Base-by-base conservation (phyloP, 179 eudicot genomes). In the Drosera spatulata region DNA sequence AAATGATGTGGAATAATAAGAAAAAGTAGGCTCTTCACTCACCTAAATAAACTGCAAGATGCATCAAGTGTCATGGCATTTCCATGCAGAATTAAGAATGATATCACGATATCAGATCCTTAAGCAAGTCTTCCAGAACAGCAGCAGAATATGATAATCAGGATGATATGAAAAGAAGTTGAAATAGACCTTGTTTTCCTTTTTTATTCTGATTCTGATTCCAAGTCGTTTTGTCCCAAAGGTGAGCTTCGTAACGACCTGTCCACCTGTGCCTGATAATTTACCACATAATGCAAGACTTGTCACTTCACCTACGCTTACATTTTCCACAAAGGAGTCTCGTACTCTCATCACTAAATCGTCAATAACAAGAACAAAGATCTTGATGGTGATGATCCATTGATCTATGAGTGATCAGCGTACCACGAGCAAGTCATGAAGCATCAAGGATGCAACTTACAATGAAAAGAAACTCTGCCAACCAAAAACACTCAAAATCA, bases 191-290 rank as follows among this genome's bases (percentile, higher is more conserved):
- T 93, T 93, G 99, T 71, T 93, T 93, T 47, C 99, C 99, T 74
- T 93, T 93, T 80, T 93, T 93, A 69, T 93, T 93, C 66, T 93
- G 99, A 75, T 90, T 93, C 69, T 85, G 97, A 66, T 93, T 93
- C 99, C 99, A 93, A 56, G 99, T 90, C 70, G 82, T 90, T 72
- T 93, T 93, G 73, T 93, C 99, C 99, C 99, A 93, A 63, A 93
- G 91, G 63, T 93, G 99, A 61, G 99, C 98, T 81, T 93, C 99
- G 70, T 93, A 93, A 38, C 99, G 90, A 66, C 99, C 99, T 58
- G 99, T 90, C 99, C 99, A 93, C 60, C 99, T 77, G 85, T 93
- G 99, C 82, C 99, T 93, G 72, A n/a, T 63, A 61, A 39, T 39
- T 53, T 55, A 68, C 46, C n/a, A 50, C 10, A 50, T 10, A 50